Conservation (phyloP, 495 filamentous ascomycete species). For the Parathielavia appendiculata region DNA sequence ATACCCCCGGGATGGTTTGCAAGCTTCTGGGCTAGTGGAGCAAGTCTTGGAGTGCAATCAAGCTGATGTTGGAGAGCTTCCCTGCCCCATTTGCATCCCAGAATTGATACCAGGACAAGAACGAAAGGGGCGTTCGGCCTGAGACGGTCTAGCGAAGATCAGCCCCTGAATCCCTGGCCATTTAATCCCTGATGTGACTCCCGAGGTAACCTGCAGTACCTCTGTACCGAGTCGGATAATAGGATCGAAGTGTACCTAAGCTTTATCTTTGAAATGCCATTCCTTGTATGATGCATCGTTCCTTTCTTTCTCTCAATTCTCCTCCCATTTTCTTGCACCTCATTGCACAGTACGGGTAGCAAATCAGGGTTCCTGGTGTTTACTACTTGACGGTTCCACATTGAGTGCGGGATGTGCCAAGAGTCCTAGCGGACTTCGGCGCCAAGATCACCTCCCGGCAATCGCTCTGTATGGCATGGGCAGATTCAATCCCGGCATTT, state of each 20-base stretch:
- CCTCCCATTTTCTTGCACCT: too few relatives aligned
- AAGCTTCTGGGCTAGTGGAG: slow-evolving; percentile 6
- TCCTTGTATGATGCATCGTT: too few relatives aligned
- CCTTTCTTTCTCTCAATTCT: too few relatives aligned
- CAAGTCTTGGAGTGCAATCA: slow-evolving; percentile 3
- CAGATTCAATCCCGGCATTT: neutral
- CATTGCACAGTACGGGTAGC: neutral
- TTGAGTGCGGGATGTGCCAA: slow-evolving; percentile 11
- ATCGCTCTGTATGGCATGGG: neutral
- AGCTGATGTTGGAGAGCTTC: slow-evolving; percentile 6
- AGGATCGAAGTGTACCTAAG: too few relatives aligned
- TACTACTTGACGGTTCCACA: neutral
- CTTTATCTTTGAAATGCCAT: too few relatives aligned
- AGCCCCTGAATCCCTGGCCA: slow-evolving; percentile 10
- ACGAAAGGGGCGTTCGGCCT: slow-evolving; percentile 25
- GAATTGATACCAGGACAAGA: slow-evolving; percentile 23
- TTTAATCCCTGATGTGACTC: neutral
- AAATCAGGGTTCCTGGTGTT: neutral
- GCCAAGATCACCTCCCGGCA: slow-evolving; percentile 4
- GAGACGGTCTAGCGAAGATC: slow-evolving; percentile 30
- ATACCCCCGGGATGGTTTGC: slow-evolving; percentile 13
- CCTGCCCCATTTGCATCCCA: slow-evolving; percentile 19
- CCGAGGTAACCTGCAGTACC: too few relatives aligned
- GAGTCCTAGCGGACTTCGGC: neutral
- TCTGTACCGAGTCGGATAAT: too few relatives aligned